Evolutionary conservation across 257 asterid species (phyloP).

Genomic region (Salvia splendens): DNA sequence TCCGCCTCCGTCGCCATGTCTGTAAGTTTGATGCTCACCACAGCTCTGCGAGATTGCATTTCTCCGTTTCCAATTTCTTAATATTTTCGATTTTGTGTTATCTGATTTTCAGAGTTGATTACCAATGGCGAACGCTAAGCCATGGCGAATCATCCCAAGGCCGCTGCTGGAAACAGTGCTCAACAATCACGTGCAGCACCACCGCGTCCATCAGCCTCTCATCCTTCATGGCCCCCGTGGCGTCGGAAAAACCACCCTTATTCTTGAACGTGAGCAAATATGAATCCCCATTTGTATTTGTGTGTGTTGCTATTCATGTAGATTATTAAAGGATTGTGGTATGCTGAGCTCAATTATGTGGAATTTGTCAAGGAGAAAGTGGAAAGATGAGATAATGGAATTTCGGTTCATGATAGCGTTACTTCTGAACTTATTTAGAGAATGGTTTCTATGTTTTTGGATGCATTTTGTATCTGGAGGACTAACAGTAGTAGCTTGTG

Average conservation of each 20-base stretch:
- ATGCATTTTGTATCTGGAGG: neutral
- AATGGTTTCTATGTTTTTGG: constrained; percentile 15
- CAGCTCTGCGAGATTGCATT: constrained; percentile 11
- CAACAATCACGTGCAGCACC: constrained; percentile 90
- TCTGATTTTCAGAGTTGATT: constrained; percentile 31
- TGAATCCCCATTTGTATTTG: neutral
- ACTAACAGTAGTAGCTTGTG: too few relatives aligned
- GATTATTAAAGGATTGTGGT: neutral
- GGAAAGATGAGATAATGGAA: constrained; percentile 4
- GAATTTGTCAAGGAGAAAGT: constrained; percentile 16
- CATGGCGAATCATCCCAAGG: constrained; percentile 90
- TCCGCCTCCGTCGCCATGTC: constrained; percentile 31
- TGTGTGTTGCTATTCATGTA: neutral
- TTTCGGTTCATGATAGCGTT: constrained; percentile 3
- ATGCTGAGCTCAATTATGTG: neutral
- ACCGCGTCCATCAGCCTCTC: constrained; percentile 92
- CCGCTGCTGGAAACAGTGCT: constrained; percentile 84
- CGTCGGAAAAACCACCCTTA: constrained; percentile 94
- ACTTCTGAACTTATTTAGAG: constrained; percentile 9
- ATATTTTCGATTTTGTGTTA: neutral
- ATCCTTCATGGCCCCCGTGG: constrained; percentile 98
- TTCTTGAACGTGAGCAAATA: constrained; percentile 68
- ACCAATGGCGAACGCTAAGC: constrained; percentile 58
- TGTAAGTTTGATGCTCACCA: constrained; percentile 33
- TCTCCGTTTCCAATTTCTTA: neutral